Conservation (phyloP, 2,329 filamentous ascomycete species). For the Venturia carpophila region DNA sequence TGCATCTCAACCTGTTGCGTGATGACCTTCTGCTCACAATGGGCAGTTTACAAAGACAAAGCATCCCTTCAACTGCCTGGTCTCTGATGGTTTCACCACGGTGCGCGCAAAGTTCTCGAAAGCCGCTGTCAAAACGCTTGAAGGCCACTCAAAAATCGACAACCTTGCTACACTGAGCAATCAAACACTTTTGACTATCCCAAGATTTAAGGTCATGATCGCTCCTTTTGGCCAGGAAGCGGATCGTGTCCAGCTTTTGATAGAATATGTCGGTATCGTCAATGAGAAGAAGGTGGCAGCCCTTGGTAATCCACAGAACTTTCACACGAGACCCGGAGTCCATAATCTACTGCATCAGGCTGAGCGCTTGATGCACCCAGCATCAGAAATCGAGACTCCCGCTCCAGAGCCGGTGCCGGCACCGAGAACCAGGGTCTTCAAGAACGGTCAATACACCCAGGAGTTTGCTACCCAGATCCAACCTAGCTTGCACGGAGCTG, state of each 20-base stretch:
- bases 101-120: constrained; percentile 9
- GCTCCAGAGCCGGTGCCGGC: not conserved
- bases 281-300: not conserved
- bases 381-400: not conserved
- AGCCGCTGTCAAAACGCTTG: not conserved
- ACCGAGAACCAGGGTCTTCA: not conserved
- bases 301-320: not conserved
- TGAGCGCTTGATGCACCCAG: not conserved
- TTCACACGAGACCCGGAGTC: not conserved
- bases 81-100: constrained; percentile 11
- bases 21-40: not conserved
- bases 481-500: constrained; percentile 1
- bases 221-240: not conserved
- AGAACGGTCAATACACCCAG: constrained; percentile 2
- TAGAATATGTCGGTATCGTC: constrained; percentile 6
- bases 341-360: not conserved
- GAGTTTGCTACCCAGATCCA: constrained; percentile 10
- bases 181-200: not conserved
- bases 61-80: constrained; percentile 7
- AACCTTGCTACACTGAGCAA: not conserved
- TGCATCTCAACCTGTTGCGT: too few species aligned
- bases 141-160: not conserved
- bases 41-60: constrained; percentile 4
- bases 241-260: constrained; percentile 9
- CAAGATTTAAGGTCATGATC: constrained; percentile 5